phyloP scores from a whole-genome alignment of 148 eudicot genomes.

The Diospyros lotus region DNA sequence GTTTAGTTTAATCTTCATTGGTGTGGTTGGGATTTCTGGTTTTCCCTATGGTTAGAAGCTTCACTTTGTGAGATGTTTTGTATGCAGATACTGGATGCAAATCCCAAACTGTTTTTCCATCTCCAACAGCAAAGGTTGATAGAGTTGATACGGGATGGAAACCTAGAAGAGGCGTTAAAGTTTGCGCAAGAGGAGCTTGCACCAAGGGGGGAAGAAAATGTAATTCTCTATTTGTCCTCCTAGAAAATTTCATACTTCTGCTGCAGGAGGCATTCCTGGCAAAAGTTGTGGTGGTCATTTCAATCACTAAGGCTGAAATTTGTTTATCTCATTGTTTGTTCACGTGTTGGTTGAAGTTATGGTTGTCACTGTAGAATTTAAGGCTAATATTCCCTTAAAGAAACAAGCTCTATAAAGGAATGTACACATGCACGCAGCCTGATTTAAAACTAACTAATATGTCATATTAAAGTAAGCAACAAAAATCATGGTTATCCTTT shows the following conservation, averaged over 20 bases:
- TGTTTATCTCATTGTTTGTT: neutral
- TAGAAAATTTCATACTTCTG: neutral
- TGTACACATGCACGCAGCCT: too few relatives aligned
- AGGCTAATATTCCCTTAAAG: neutral
- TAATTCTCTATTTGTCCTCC: constrained; percentile 24
- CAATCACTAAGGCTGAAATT: neutral
- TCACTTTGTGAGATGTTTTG: constrained; percentile 3
- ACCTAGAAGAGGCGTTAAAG: constrained; percentile 92
- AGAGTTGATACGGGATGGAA: constrained; percentile 82
- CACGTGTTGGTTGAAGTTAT: constrained; percentile 1
- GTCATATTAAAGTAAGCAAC: too few relatives aligned
- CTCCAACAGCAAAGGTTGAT: constrained; percentile 97
- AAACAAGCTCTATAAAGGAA: too few relatives aligned
- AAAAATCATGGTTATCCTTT: too few relatives aligned
- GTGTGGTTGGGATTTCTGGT: neutral
- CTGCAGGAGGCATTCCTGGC: neutral
- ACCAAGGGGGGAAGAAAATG: constrained; percentile 99
- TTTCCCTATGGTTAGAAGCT: neutral
- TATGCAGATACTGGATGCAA: constrained; percentile 86
- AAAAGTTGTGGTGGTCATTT: neutral
- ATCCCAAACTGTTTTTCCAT: constrained; percentile 94
- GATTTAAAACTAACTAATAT: too few relatives aligned
- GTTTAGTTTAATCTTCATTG: neutral
- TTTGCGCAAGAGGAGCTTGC: constrained; percentile 99
- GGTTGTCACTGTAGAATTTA: neutral